Base-by-base conservation (phyloP, 2,329 filamentous ascomycete species). In the Cytospora piceae region DNA sequence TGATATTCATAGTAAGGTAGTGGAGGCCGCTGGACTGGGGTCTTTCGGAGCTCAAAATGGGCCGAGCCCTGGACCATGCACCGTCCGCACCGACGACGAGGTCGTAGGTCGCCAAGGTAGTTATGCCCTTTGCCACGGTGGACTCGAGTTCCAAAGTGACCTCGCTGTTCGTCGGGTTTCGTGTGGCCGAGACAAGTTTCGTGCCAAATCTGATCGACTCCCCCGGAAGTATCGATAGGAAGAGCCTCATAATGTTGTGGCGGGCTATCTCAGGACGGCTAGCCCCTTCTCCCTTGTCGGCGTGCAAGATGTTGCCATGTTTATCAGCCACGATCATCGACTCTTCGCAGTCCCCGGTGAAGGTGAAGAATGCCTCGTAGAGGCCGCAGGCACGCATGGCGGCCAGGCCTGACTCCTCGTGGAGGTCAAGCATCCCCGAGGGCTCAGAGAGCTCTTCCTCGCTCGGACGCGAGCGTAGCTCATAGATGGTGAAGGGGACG, bases 351-450 rank as follows among this genome's bases (percentile, higher is more conserved):
- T 79, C 79, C 37, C 76, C 74, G 1, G 78, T 77, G n/a, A 79
- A 70, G 37, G 75, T 69, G 1, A 73, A 58, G 69, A 85, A 86
- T 20, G 77, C 70, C 2, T 80, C 76, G 64, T 73, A 79, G 17
- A 85, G 73, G 0, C 79, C 81, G 17, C 78, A 79, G 61, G 79
- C 78, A 7, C 73, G 74, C 9, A 86, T 71, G 0, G 81, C 83
- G 3, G 74, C 72, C 6, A 82, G 77, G 0, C 83, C 83, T 0
- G 78, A 77, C 7, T 76, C 70, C 1, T 76, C 73, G 69, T 86
- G 82, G 0, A 87, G 74, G 68, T 86, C 83, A 3, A 86, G 78
- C 64, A 73, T 80, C 14, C 83, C 82, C 7, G 73, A 75, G 2
- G 74, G 74, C 3, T 69, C 64, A 6, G 70, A 58, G 8, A 76